Percentiles rank a stretch among this genome's conserved stretches.
phyloP scores from a whole-genome alignment of 306 rosid species.

The Vigna hirtella region DNA sequence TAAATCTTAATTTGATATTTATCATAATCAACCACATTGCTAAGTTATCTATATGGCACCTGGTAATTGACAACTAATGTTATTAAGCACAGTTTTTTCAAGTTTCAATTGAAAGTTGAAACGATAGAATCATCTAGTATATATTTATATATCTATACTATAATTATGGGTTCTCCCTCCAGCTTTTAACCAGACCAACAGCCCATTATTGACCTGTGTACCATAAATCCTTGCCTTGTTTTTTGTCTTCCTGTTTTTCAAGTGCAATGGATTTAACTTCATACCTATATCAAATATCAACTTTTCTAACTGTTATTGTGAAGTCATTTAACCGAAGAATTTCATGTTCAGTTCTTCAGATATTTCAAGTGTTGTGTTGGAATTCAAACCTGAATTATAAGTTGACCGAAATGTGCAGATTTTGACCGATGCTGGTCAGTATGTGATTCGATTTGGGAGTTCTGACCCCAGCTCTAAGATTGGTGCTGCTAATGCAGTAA shows the following conservation, averaged over 20 bases:
- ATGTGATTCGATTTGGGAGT: slow-evolving; percentile 91
- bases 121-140: neutral
- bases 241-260: slow-evolving; percentile 3
- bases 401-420: slow-evolving; percentile 58
- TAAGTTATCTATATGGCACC: slow-evolving; percentile 14
- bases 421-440: slow-evolving; percentile 94
- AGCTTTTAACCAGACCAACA: neutral
- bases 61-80: neutral
- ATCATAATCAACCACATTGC: neutral
- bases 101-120: slow-evolving; percentile 19
- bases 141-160: neutral
- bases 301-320: slow-evolving; percentile 11
- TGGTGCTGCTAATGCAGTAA: slow-evolving; percentile 74
- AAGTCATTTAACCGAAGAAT: slow-evolving; percentile 19
- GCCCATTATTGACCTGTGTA: slow-evolving; percentile 17
- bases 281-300: slow-evolving; percentile 2
- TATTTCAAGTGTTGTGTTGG: slow-evolving; percentile 14
- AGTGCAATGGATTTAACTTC: slow-evolving; percentile 17
- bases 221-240: slow-evolving; percentile 10
- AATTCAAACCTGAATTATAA: slow-evolving; percentile 20
- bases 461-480: slow-evolving; percentile 70
- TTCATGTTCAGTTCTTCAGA: slow-evolving; percentile 31
- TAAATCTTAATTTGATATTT: slow-evolving; percentile 30
- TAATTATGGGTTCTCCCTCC: slow-evolving; percentile 11
- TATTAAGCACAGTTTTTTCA: neutral